phyloP scores from a whole-genome alignment of 163 green algal genomes.

The Scenedesmus sp. region DNA sequence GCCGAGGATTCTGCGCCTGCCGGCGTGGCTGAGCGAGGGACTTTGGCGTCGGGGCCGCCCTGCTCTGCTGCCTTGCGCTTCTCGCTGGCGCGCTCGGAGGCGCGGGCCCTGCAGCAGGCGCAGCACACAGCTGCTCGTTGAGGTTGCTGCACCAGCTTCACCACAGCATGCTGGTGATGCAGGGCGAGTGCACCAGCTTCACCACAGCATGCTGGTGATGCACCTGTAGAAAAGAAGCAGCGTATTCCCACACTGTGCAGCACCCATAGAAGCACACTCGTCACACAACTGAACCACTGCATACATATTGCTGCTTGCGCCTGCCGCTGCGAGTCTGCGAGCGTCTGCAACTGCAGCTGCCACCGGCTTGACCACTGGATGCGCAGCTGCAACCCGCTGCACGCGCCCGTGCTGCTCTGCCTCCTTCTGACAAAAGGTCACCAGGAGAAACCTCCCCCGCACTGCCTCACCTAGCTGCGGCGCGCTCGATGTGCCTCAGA shows the following conservation, averaged over 20 bases:
- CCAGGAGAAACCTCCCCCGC: too few relatives aligned
- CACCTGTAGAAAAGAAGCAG: too few relatives aligned
- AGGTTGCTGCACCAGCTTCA: not conserved
- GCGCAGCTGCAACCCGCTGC: not conserved
- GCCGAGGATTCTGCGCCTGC: slow-evolving; percentile 19
- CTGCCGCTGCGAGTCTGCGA: too few relatives aligned
- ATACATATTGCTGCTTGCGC: too few relatives aligned
- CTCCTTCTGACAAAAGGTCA: too few relatives aligned
- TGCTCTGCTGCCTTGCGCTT: slow-evolving; percentile 42
- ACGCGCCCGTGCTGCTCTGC: too few relatives aligned
- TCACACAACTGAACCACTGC: too few relatives aligned
- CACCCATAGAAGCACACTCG: too few relatives aligned
- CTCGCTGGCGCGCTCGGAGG: not conserved
- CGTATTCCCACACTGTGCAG: too few relatives aligned
- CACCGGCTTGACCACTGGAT: not conserved
- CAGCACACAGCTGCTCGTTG: not conserved
- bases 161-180: too few relatives aligned
- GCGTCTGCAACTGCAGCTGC: not conserved
- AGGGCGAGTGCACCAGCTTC: too few relatives aligned
- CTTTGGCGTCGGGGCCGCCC: slow-evolving; percentile 20
- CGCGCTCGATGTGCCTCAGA: slow-evolving; percentile 64
- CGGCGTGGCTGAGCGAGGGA: not conserved
- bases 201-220: too few relatives aligned
- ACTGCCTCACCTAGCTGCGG: slow-evolving; percentile 19
- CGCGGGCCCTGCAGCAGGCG: not conserved